Percentiles rank a stretch among this genome's conserved stretches.
These are phyloP conservation scores for Colletotrichum spinosum DNA, from an alignment of 2,329 filamentous ascomycete species.

Conservation along the genomic window DNA sequence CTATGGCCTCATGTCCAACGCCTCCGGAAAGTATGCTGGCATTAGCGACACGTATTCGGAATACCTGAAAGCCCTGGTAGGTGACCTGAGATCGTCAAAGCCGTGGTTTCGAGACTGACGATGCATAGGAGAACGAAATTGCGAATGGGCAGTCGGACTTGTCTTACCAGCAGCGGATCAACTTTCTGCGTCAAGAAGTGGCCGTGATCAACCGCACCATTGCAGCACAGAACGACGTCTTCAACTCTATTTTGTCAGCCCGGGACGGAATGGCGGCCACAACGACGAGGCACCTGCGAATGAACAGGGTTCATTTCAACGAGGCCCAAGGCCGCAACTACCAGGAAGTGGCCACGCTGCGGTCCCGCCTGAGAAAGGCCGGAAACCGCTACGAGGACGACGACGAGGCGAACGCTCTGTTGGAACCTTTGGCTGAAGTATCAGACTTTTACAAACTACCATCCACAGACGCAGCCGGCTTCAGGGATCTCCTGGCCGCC, in stretches of 20 bases:
- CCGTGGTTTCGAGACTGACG: constrained; percentile 37
- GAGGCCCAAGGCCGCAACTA: constrained; percentile 16
- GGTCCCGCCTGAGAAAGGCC: constrained; percentile 27
- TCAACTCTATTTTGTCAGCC: constrained; percentile 41
- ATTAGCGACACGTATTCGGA: constrained; percentile 56
- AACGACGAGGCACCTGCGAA: constrained; percentile 36
- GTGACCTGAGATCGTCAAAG: constrained; percentile 23
- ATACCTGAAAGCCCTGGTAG: constrained; percentile 53
- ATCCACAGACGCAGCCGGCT: constrained; percentile 29
- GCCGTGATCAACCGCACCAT: constrained; percentile 51
- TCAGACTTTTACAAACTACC: constrained; percentile 39
- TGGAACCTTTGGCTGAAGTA: constrained; percentile 26
- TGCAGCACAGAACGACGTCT: constrained; percentile 46
- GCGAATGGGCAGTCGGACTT: constrained; percentile 53
- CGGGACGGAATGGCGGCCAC: constrained; percentile 11
- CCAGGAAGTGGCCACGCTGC: constrained; percentile 1
- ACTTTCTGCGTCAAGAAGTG: constrained; percentile 55
- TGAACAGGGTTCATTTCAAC: constrained; percentile 35
- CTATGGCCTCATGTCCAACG: constrained; percentile 52
- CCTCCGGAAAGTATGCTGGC: constrained; percentile 50
- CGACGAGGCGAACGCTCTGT: constrained; percentile 7
- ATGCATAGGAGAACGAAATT: constrained; percentile 52
- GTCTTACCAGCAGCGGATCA: constrained; percentile 54
- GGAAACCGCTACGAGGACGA: constrained; percentile 25
- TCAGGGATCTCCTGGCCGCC: constrained; percentile 48